Percentiles rank a stretch among this genome's conserved stretches.
phyloP scores from a whole-genome alignment of 495 filamentous ascomycete genomes.

The Penicillium cinerascens region DNA sequence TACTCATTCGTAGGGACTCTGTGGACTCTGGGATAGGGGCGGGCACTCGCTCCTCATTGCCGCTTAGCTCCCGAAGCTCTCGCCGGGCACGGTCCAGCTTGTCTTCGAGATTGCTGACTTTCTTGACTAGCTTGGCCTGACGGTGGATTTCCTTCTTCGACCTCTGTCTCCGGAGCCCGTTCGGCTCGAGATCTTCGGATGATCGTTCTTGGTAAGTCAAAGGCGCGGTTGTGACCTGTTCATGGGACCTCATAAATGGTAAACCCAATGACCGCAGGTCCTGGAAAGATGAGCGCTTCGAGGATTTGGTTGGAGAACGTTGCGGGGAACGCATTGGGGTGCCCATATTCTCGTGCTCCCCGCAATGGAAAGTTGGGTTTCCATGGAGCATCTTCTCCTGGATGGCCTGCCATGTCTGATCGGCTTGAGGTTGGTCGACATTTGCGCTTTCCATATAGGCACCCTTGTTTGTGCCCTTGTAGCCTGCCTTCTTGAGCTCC shows the following conservation, averaged over 20 bases:
- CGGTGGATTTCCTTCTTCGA: slow-evolving; percentile 60
- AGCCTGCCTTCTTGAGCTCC: slow-evolving; percentile 58
- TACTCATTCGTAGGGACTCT: slow-evolving; percentile 16
- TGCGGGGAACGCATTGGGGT: slow-evolving; percentile 14
- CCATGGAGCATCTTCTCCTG: slow-evolving; percentile 35
- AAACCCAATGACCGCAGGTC: slow-evolving; percentile 39
- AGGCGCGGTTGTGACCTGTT: slow-evolving; percentile 5
- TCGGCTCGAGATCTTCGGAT: slow-evolving; percentile 27
- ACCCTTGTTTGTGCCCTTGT: slow-evolving; percentile 46
- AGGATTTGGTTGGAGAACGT: slow-evolving; percentile 25
- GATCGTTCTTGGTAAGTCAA: slow-evolving; percentile 19
- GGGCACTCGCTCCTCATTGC: slow-evolving; percentile 36
- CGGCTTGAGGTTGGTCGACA: slow-evolving; percentile 10
- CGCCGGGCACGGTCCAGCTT: slow-evolving; percentile 57
- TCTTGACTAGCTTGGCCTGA: slow-evolving; percentile 59
- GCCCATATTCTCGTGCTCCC: neutral
- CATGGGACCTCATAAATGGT: slow-evolving; percentile 22
- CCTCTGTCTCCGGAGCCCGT: slow-evolving; percentile 44
- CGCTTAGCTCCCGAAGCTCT: slow-evolving; percentile 51
- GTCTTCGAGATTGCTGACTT: slow-evolving; percentile 62
- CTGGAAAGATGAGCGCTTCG: slow-evolving; percentile 36
- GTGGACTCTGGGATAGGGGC: slow-evolving; percentile 17
- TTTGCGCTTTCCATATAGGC: slow-evolving; percentile 26
- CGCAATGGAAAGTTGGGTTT: neutral
- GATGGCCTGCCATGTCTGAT: slow-evolving; percentile 40